Evolutionary conservation across 495 filamentous ascomycete species (phyloP), one percentile per base, ranked within the genome.

Genomic region (Peziza echinospora): DNA sequence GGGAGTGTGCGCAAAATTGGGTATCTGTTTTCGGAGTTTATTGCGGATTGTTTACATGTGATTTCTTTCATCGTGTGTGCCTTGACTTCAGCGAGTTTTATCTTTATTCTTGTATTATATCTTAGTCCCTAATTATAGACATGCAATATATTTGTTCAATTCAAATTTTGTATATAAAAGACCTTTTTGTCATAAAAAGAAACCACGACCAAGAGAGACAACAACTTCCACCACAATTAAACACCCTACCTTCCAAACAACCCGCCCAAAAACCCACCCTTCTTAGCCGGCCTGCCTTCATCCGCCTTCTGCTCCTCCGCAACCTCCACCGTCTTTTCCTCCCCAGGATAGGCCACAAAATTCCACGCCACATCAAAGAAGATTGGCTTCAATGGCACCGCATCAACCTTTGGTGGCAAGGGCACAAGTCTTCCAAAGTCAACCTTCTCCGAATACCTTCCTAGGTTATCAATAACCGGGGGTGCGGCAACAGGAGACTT

Each of bases 291-390:
- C 43, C 50, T 41, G 17, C 53, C 41, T 24, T 49, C 40, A 24
- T 47, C 44, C 34, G 51, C 46, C 41, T 56, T 28, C 21, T 45
- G 16, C 41, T 49, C 30, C 47, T 37, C 21, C n/a, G n/a, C n/a
- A 13, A 41, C 46, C 26, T 57, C 49, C 19, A 47, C 47, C 23
- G 34, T 42, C 7, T 26, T 54, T n/a, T 54, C 44, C 6, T 47
- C 45, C 2, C 46, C 53, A 2, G 89, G 86, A 61, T 99, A 99
- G 19, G 84, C 77, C 49, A 99, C 84, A 59, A 93, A 99, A 60
- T 96, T 99, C 80, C 84, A 96, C 13, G 89, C 89, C 10, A 93
- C 82, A 60, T 99, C 89, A 41, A 96, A 71, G 68, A 94, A 96
- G 13, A 99, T 62, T 13, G 89, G 91, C 63, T 99, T 99, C 13